phyloP scores from a whole-genome alignment of 345 rosid species.

The Linum usitatissimum region DNA sequence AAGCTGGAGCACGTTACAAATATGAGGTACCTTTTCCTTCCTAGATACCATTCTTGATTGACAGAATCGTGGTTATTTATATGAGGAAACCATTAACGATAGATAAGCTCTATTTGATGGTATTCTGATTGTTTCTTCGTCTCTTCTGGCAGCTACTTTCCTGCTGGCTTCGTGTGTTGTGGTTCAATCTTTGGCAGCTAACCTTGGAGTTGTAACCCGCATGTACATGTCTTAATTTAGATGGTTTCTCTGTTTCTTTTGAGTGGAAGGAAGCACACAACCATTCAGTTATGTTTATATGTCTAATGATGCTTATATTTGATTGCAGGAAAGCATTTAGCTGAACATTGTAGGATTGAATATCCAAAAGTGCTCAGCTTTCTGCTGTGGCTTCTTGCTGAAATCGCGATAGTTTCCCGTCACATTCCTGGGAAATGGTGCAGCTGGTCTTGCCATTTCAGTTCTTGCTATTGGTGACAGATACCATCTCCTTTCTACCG shows the following conservation, averaged over 20 bases:
- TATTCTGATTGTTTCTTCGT: background rate
- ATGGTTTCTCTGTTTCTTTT: background rate
- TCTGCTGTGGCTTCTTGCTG: constrained; percentile 79
- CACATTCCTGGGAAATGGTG: constrained; percentile 97
- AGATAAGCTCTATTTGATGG: no score
- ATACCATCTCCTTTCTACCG: no score
- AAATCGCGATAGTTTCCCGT: constrained; percentile 80
- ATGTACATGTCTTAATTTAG: constrained; percentile 1
- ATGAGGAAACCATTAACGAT: no score
- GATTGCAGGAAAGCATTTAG: constrained; percentile 70
- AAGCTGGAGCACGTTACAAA: constrained; percentile 79
- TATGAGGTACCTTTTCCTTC: constrained; percentile 42
- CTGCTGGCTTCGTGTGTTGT: constrained; percentile 88
- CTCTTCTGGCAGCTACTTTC: constrained; percentile 50
- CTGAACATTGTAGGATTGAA: constrained; percentile 79
- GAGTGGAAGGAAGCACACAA: background rate
- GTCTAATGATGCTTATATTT: constrained; percentile 3
- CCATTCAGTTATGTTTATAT: background rate
- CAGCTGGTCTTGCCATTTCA: constrained; percentile 87
- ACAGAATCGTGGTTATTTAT: no score
- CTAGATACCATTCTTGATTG: background rate
- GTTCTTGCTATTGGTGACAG: no score
- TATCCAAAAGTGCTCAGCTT: constrained; percentile 69
- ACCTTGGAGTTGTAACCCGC: constrained; percentile 95
- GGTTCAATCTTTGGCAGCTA: constrained; percentile 86